phyloP scores from a whole-genome alignment of 176 grass and related monocot species.

The Carex parvula region DNA sequence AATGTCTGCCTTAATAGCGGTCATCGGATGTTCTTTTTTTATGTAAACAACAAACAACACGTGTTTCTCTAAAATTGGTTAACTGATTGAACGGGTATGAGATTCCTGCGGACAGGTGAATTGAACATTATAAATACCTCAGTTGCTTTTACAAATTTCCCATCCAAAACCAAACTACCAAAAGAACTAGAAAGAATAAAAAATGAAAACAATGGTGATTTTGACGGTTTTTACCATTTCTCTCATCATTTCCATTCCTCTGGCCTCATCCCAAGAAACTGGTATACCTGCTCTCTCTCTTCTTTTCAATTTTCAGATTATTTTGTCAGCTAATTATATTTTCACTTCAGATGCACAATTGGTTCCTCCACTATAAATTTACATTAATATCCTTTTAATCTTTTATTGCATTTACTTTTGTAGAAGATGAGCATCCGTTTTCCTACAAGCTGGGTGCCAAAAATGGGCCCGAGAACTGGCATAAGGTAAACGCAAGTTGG shows the following conservation, averaged over 20 bases:
- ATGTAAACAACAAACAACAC: background rate
- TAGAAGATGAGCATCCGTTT: slow-evolving; percentile 22
- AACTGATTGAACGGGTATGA: background rate
- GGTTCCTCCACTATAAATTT: background rate
- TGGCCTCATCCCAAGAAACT: slow-evolving; percentile 26
- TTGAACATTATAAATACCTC: slow-evolving; percentile 6
- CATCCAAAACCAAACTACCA: background rate
- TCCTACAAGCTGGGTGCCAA: background rate
- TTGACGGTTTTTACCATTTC: background rate
- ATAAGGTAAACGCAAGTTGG: background rate
- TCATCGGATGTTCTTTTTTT: background rate
- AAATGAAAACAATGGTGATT: slow-evolving; percentile 5
- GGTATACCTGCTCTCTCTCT: background rate
- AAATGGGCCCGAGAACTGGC: background rate
- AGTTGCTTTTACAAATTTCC: background rate
- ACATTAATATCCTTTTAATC: too few relatives aligned
- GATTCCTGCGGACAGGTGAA: background rate
- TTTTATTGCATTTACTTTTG: background rate
- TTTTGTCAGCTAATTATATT: background rate
- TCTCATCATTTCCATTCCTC: slow-evolving; percentile 22
- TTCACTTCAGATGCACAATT: background rate
- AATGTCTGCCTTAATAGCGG: background rate
- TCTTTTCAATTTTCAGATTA: background rate
- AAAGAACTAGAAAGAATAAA: background rate
- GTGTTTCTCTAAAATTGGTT: background rate